phyloP scores from a whole-genome alignment of 768 basidiomycete genomes.

The Collybia sp. region DNA sequence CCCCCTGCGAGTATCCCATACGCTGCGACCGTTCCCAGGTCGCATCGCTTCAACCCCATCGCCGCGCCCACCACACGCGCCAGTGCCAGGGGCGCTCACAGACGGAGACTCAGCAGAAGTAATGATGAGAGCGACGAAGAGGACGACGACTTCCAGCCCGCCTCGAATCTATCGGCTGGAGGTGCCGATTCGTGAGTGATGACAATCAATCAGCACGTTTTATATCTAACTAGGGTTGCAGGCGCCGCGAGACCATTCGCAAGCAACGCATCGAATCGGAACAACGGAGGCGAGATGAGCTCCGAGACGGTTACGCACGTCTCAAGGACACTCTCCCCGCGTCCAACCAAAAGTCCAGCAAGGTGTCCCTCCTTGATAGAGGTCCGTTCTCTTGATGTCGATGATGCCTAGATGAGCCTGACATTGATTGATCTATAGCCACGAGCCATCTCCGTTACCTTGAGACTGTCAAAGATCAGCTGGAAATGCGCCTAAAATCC shows the following conservation, averaged over 20 bases:
- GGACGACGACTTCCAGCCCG: conserved; percentile 71
- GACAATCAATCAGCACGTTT: neutral
- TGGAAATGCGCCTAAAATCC: conserved; percentile 72
- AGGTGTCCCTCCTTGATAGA: conserved; percentile 85
- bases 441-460: conserved; percentile 85
- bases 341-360: conserved; percentile 91
- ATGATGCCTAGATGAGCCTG: conserved; percentile 8
- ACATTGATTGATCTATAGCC: conserved; percentile 34
- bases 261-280: conserved; percentile 92
- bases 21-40: conserved; percentile 61
- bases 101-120: conserved; percentile 39
- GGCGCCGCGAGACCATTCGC: conserved; percentile 86
- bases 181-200: conserved; percentile 49
- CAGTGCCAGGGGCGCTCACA: conserved; percentile 40
- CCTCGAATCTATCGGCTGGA: conserved; percentile 30
- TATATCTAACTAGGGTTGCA: conserved; percentile 12
- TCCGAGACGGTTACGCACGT: conserved; percentile 85
- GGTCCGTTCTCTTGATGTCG: conserved; percentile 35
- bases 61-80: conserved; percentile 51
- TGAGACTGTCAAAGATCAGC: conserved; percentile 71
- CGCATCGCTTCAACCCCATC: conserved; percentile 79
- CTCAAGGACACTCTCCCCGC: conserved; percentile 88
- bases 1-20: conserved; percentile 42
- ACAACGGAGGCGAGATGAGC: conserved; percentile 88
- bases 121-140: conserved; percentile 72